Evolutionary conservation across 139 green algal genomes (phyloP).

Genomic region (Volvox africanus): DNA sequence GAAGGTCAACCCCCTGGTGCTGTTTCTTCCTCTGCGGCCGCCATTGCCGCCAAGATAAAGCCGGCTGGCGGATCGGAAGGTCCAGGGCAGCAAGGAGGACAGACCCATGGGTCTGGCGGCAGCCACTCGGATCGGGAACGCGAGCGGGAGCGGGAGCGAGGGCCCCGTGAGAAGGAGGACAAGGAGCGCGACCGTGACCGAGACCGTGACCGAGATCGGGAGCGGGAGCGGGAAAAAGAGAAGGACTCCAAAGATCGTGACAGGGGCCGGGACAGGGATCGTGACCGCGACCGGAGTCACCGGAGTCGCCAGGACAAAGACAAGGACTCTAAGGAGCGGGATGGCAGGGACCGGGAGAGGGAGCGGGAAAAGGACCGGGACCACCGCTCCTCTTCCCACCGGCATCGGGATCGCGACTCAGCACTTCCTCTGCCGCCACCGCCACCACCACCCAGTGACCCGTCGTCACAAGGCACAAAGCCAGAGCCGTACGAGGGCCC

Average conservation of each 20-base stretch:
- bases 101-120: background rate
- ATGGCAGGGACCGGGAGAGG: background rate
- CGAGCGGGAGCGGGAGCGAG: background rate
- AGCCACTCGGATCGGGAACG: conserved; percentile 28
- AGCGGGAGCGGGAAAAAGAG: background rate
- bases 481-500: background rate
- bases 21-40: background rate
- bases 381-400: background rate
- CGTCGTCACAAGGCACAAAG: background rate
- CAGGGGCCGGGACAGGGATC: conserved; percentile 19
- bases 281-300: conserved; percentile 17
- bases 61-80: background rate
- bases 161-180: background rate
- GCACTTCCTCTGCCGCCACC: background rate
- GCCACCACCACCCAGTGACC: background rate
- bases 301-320: background rate
- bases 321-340: background rate
- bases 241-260: background rate
- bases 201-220: background rate
- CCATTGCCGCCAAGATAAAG: background rate
- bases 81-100: background rate
- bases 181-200: conserved; percentile 22
- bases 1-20: background rate
- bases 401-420: conserved; percentile 7
- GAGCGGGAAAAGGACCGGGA: conserved; percentile 25